Base-by-base conservation (phyloP, 148 eudicot species). In the Fallopia convolvulus region DNA sequence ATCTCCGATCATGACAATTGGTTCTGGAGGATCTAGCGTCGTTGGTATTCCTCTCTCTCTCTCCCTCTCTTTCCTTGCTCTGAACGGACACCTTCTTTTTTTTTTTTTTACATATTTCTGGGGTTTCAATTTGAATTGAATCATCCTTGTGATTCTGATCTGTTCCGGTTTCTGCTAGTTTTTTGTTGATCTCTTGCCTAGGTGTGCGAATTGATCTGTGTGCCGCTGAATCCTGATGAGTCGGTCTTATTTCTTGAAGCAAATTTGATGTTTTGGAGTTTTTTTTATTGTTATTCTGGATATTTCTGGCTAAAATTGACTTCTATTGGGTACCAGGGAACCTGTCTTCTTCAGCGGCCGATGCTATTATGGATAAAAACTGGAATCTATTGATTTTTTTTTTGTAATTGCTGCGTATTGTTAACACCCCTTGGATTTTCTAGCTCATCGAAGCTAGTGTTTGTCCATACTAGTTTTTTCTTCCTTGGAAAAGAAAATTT, bases 11-110 rank as follows among this genome's bases (percentile, higher is more conserved):
- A 82, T 82, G 84, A 82, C 84, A 42, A 82, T 79, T 49, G 84
- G 84, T 42, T 75, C 84, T 12, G 84, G 79, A 72, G 84, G 84
- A 79, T 82, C 81, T 70, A 76, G 84, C 60, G 80, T 82, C 36
- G 85, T 82, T 26, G 85, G 85, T 82, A 79, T 49, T 26, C 58
- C 49, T 20, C 48, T 50, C 30, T 15, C 36, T 32, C 49, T 42
- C 46, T 42, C 46, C 10, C 47, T 44, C 47, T 44, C 47, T 40
- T 32, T 76, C 52, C 47, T 65, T 61, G 7, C n/a, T 55, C 20
- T 53, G 14, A 2, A 14, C 18, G 52, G 15, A 15, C 44, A 50
- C 63, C 55, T 41, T 49, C 14, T 30, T 61, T n/a, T n/a, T 0
- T 6, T 49, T 8, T 30, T 61, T n/a, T n/a, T 0, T 6, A 33